Base-by-base conservation (phyloP, 2,329 filamentous ascomycete species). In the Cladophialophora exuberans region DNA sequence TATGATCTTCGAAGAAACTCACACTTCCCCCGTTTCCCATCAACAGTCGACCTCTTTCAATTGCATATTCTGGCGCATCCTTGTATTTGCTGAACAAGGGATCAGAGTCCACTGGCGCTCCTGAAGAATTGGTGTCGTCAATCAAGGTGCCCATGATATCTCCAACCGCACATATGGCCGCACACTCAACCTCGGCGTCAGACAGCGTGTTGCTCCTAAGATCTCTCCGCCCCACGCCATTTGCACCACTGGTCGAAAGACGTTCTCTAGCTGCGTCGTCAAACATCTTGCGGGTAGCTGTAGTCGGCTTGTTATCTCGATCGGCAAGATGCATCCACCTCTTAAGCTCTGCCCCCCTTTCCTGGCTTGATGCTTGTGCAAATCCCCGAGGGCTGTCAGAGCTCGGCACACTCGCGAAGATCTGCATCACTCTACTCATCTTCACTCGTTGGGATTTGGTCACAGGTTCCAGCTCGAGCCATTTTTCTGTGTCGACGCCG, bases 1-100 rank as follows among this genome's bases (percentile, higher is more conserved):
- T 54, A 13, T 59, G 54, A 15, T 60, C 46, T 30, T 62, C 61
- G 50, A 65, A 65, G 42, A 61, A 60, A 54, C 63, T 65, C 15
- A 36, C 43, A 25, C 42, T 57, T 18, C 46, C 54, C 5, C 42
- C 41, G 11, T 46, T 49, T 13, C 57, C 52, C 35, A 50, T 44
- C 26, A 58, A 13, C 5, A 60, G 47, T 22, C 47, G 48, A 28
- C 47, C 50, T 45, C 58, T 48, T 26, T 62, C 62, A 38, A 62
- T 59, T 18, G 59, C 58, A 47, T 62, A 61, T 33, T 61, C 56
- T 36, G 58, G 60, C 11, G 60, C 54, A 3, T 54, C 47, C 43
- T 61, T 57, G 50, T 60, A 61, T 39, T 54, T 58, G 39, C 35
- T 42, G 5, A 54, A 52, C 23, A 49, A 47, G 28, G 11, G 23